Percentiles rank a stretch among this genome's conserved stretches.
Evolutionary conservation across 2,329 filamentous ascomycete genomes (phyloP).

Genomic region (Pochonia chlamydosporia): DNA sequence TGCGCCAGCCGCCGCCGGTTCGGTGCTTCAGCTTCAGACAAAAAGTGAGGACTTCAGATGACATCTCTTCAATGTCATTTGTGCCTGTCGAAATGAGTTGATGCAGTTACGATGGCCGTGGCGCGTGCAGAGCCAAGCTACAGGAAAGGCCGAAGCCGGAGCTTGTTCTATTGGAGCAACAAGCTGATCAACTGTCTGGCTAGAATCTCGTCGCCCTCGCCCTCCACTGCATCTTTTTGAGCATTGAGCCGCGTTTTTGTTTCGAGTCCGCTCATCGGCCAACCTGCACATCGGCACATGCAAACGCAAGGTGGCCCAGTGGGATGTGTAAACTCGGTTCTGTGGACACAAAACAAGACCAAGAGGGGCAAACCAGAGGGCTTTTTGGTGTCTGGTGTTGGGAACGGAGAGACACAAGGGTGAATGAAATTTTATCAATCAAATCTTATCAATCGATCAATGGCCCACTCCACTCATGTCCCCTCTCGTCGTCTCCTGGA

Average conservation of each 20-base stretch:
- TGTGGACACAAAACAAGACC: neutral
- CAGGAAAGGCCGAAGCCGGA: neutral
- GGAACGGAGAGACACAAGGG: conserved; percentile 1
- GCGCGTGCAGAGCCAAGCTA: neutral
- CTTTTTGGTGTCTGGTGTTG: neutral
- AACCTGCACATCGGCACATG: neutral
- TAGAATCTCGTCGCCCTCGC: too few species aligned
- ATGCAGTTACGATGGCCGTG: neutral
- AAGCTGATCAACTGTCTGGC: too few species aligned
- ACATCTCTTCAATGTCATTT: neutral
- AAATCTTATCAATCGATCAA: conserved; percentile 44
- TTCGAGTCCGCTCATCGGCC: neutral
- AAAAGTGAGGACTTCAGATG: neutral
- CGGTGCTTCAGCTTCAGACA: too few species aligned
- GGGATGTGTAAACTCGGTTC: neutral
- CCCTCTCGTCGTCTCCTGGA: conserved; percentile 22
- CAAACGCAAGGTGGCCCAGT: neutral
- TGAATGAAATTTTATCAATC: conserved; percentile 36
- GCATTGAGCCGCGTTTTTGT: neutral
- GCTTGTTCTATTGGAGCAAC: too few species aligned
- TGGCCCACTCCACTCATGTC: conserved; percentile 19
- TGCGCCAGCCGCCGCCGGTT: too few species aligned
- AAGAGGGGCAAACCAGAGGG: neutral
- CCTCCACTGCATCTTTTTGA: too few species aligned
- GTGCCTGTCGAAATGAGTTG: neutral